phyloP scores from a whole-genome alignment of 257 asterid species.

The Solanum ossicruentum region DNA sequence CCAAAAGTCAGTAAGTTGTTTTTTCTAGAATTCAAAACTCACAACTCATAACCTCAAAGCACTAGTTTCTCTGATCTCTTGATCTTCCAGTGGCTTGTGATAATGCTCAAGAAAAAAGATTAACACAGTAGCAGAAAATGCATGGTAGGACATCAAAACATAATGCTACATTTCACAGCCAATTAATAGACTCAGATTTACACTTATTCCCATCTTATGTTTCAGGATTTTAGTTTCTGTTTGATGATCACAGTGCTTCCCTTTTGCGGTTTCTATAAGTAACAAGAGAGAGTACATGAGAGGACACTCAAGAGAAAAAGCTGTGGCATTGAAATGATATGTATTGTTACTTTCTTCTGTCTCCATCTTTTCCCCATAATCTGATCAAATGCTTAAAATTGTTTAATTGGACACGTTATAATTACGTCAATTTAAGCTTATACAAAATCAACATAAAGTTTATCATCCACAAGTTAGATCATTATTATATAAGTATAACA shows the following conservation, averaged over 20 bases:
- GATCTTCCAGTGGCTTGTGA: too few species aligned
- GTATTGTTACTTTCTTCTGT: not conserved
- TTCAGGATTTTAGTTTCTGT: conserved; percentile 32
- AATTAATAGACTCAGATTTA: not conserved
- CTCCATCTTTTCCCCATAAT: not conserved
- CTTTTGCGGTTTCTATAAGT: conserved; percentile 27
- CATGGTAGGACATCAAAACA: too few species aligned
- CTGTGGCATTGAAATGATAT: not conserved
- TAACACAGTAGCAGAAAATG: too few species aligned
- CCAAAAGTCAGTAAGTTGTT: too few species aligned
- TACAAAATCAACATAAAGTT: too few species aligned
- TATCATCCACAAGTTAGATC: too few species aligned
- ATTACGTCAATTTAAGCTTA: not conserved
- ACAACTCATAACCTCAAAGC: too few species aligned
- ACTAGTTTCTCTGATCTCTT: too few species aligned
- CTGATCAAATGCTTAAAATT: not conserved
- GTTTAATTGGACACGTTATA: not conserved
- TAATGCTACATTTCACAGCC: too few species aligned
- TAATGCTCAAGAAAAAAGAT: too few species aligned
- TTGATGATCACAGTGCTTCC: conserved; percentile 29
- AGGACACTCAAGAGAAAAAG: not conserved
- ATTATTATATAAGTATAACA: too few species aligned
- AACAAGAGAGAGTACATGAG: not conserved
- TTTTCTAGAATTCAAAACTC: too few species aligned
- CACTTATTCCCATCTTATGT: conserved; percentile 16